Percentiles rank a stretch among this genome's conserved stretches.
Conservation (phyloP, 2,329 filamentous ascomycete genomes). For the Biscogniauxia sp. region DNA sequence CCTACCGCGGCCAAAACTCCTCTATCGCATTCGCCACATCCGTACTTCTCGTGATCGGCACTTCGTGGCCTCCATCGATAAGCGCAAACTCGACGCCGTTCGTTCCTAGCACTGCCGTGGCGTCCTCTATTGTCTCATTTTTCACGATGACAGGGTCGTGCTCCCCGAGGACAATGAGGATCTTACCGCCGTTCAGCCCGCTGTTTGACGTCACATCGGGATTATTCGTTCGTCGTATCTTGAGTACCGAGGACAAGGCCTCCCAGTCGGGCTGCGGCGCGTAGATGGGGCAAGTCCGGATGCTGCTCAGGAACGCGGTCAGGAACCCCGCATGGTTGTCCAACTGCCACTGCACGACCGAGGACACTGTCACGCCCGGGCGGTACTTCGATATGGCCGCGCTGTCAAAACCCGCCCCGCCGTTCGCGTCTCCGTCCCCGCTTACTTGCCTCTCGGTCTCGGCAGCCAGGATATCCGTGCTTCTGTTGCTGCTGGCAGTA, state of each 20-base stretch:
- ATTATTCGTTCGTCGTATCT: conserved; percentile 27
- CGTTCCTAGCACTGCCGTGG: conserved; percentile 52
- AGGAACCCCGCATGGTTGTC: conserved; percentile 65
- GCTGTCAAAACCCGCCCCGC: conserved; percentile 41
- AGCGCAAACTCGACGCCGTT: conserved; percentile 55
- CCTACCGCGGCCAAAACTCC: conserved; percentile 14
- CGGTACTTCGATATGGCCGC: conserved; percentile 51
- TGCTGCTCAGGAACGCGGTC: conserved; percentile 66
- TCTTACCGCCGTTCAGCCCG: conserved; percentile 45
- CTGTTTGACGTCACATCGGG: conserved; percentile 28
- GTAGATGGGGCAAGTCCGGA: conserved; percentile 68
- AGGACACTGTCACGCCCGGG: conserved; percentile 55
- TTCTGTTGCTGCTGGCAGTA: conserved; percentile 1
- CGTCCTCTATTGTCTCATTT: conserved; percentile 63
- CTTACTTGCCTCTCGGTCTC: conserved; percentile 21
- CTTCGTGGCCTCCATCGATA: conserved; percentile 66
- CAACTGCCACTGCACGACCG: conserved; percentile 69
- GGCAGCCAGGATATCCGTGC: conserved; percentile 21
- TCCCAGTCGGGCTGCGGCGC: conserved; percentile 62
- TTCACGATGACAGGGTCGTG: conserved; percentile 66
- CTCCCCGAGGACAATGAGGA: conserved; percentile 65
- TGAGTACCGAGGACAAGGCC: conserved; percentile 50
- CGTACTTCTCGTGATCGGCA: conserved; percentile 60
- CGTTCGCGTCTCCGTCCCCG: conserved; percentile 37
- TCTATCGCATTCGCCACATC: conserved; percentile 50